Conservation (phyloP, 2,329 filamentous ascomycete genomes). For the Elsinoe ampelina region DNA sequence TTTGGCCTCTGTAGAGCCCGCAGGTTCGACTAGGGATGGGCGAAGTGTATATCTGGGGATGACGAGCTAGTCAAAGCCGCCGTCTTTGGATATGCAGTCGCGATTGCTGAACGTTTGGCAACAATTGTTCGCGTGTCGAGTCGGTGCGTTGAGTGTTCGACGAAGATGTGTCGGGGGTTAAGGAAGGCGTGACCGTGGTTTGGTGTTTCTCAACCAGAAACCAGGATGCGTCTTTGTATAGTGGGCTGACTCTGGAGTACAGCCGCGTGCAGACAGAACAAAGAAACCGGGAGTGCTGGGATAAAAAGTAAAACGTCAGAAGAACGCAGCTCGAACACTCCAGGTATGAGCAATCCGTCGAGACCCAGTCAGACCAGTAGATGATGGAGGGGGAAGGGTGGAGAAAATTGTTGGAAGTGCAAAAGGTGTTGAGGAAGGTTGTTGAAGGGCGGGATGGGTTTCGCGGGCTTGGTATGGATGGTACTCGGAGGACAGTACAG, state of each 20-base stretch:
- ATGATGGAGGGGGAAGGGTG: conserved; percentile 3
- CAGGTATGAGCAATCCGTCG: conserved; percentile 8
- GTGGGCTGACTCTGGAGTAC: neutral
- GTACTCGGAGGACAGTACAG: neutral
- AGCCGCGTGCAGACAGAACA: conserved; percentile 2
- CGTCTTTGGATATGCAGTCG: conserved; percentile 11
- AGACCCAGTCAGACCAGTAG: conserved; percentile 2
- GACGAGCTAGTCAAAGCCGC: conserved; percentile 33
- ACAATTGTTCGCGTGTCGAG: neutral
- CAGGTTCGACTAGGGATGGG: conserved; percentile 20
- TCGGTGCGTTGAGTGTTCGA: neutral
- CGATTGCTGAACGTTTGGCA: conserved; percentile 9
- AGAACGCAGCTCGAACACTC: conserved; percentile 8
- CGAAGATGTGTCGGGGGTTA: neutral
- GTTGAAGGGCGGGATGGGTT: conserved; percentile 12
- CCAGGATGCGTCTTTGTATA: neutral
- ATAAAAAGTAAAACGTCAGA: conserved; percentile 8
- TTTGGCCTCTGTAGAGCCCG: conserved; percentile 14
- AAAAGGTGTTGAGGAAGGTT: conserved; percentile 13
- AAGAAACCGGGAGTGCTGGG: neutral
- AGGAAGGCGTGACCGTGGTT: conserved; percentile 9
- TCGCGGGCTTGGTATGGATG: neutral
- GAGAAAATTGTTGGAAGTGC: neutral
- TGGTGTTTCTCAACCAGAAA: conserved; percentile 9
- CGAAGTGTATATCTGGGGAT: neutral